Percentiles rank a stretch among this genome's conserved stretches.
Evolutionary conservation across 176 grass and related monocot species (phyloP).

Genomic region (Pontederia paniculata): DNA sequence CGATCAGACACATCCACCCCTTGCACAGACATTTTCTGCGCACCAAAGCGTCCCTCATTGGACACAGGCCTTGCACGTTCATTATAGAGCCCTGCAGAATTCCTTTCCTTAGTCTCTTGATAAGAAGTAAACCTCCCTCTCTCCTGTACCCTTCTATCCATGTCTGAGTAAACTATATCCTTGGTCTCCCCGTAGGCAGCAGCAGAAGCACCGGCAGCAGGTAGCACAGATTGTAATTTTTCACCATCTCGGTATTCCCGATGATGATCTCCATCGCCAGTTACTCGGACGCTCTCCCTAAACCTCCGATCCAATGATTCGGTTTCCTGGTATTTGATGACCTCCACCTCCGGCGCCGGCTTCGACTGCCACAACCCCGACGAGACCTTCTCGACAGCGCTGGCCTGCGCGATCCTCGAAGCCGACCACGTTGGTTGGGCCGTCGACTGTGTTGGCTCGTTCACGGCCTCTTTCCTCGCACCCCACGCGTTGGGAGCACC

Average conservation of each 20-base stretch:
- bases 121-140: conserved; percentile 5
- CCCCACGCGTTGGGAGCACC: conserved; percentile 49
- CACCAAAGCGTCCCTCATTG: conserved; percentile 50
- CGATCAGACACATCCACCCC: conserved; percentile 32
- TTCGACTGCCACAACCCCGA: conserved; percentile 68
- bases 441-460: conserved; percentile 17
- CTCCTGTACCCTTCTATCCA: background rate
- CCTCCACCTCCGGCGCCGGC: conserved; percentile 17
- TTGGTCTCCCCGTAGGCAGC: background rate
- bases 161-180: background rate
- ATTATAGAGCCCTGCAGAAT: background rate
- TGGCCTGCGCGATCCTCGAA: conserved; percentile 73
- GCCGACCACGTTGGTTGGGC: conserved; percentile 38
- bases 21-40: conserved; percentile 12
- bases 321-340: conserved; percentile 7
- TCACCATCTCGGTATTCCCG: background rate
- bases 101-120: conserved; percentile 10
- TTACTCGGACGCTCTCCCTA: background rate
- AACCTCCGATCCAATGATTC: conserved; percentile 12
- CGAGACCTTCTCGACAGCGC: conserved; percentile 94
- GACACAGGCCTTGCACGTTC: conserved; percentile 39
- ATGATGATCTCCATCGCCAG: background rate
- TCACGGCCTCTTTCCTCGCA: conserved; percentile 37
- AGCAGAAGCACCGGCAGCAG: background rate
- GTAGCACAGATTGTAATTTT: background rate